A percentile compares a stretch with the other conserved stretches of the same genome.
These are phyloP conservation scores for Boletus edulis DNA, from an alignment of 768 basidiomycete genomes.

Conservation along the genomic window DNA sequence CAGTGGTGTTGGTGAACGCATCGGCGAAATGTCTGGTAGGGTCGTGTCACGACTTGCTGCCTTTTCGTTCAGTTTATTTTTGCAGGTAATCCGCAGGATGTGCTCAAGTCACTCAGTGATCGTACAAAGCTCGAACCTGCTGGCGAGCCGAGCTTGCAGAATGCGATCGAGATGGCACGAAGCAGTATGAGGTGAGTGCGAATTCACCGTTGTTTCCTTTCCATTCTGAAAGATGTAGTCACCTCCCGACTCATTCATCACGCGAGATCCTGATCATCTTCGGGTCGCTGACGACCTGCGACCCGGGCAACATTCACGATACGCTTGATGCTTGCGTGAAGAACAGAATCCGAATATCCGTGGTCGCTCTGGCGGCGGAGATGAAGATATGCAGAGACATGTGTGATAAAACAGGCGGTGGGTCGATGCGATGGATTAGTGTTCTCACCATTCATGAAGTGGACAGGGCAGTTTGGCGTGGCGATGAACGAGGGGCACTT, in stretches of 20 bases:
- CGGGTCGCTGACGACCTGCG: conserved; percentile 94
- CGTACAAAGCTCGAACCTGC: conserved; percentile 84
- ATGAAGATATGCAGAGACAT: conserved; percentile 97
- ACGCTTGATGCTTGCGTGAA: conserved; percentile 83
- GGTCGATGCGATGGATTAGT: not conserved
- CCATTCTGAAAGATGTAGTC: conserved; percentile 46
- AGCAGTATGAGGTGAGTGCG: conserved; percentile 79
- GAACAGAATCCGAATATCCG: conserved; percentile 84
- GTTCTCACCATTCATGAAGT: conserved; percentile 13
- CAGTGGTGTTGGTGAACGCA: conserved; percentile 84
- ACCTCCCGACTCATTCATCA: conserved; percentile 96
- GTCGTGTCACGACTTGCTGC: not conserved
- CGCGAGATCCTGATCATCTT: conserved; percentile 93
- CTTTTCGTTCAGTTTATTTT: conserved; percentile 4
- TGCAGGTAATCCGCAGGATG: conserved; percentile 93
- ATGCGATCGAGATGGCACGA: conserved; percentile 95
- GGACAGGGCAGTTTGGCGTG: conserved; percentile 84
- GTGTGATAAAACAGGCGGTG: conserved; percentile 90
- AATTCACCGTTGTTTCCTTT: not conserved
- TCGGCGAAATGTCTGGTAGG: conserved; percentile 91
- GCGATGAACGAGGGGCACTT: conserved; percentile 98
- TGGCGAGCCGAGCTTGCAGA: conserved; percentile 95
- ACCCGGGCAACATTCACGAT: conserved; percentile 95
- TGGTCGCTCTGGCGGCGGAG: conserved; percentile 94
- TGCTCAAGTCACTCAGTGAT: conserved; percentile 81